Evolutionary conservation across 495 filamentous ascomycete genomes (phyloP).

Genomic region (Aspergillus taichungensis): DNA sequence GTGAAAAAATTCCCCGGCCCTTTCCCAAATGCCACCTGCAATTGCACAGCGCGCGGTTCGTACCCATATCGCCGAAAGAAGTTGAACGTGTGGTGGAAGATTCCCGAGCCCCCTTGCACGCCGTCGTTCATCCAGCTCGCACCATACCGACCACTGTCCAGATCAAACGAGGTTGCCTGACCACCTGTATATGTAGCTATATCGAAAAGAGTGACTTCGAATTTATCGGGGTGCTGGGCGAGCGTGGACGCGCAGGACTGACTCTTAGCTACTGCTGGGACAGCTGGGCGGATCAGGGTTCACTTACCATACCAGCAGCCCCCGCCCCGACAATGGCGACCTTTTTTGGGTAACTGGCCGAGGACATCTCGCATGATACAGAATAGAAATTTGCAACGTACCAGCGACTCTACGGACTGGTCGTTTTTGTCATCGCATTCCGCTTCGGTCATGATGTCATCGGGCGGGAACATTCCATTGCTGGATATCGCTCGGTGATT

Average conservation of each 20-base stretch:
- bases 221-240: conserved; percentile 62
- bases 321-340: conserved; percentile 56
- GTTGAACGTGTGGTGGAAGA: conserved; percentile 74
- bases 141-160: conserved; percentile 59
- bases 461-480: no score
- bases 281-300: background rate
- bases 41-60: conserved; percentile 57
- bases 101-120: conserved; percentile 70
- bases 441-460: no score
- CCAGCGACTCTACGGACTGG: no score
- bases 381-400: no score
- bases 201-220: conserved; percentile 68
- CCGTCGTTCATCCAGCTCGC: conserved; percentile 77
- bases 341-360: conserved; percentile 24
- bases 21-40: conserved; percentile 79
- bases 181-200: conserved; percentile 61
- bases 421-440: no score
- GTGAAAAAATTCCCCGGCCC: conserved; percentile 66
- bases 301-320: conserved; percentile 51
- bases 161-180: conserved; percentile 67
- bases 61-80: conserved; percentile 65
- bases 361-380: no score
- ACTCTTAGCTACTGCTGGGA: background rate
- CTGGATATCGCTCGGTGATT: no score
- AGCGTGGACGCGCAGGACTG: conserved; percentile 70